Base-by-base conservation (phyloP, 2,329 filamentous ascomycete genomes). In the Westerdykella aurantiaca region DNA sequence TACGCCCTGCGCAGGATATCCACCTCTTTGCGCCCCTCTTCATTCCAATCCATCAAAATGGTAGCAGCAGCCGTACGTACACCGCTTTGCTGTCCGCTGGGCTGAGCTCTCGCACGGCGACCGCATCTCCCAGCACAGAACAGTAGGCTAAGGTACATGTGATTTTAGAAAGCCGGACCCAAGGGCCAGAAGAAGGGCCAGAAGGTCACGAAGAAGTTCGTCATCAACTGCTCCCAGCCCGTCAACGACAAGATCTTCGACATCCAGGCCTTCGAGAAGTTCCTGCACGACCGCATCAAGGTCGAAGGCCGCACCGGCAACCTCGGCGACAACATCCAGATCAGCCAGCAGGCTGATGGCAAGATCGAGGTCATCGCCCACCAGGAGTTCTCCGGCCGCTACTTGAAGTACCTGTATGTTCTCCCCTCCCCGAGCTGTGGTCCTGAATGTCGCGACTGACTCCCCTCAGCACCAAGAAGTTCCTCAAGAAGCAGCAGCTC, bases 401-500 rank as follows among this genome's bases (percentile, higher is more conserved):
- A 98, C 82, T 81, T 98, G 75, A 98, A 98, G 87, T 98, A 98
- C 83, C 80, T 98, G 88, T 95, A 80, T 60, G 88, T 80, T 6
- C 16, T 21, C 11, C 6, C 21, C 25, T 5, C 17, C 29, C 35
- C 33, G 23, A 1, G 14, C 39, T 34, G 10, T 16, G 17, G 18
- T n/a, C 4, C 12, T 13, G 12, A 33, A 14, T 12, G 39, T 31
- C 42, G 38, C 17, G 13, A 31, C 51, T 60, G 41, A 60, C 31
- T 34, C n/a, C 31, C n/a, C 50, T 39, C 60, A 95, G 88, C 73
- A 98, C 93, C 74, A 98, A 98, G 88, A 98, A 98, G 83, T 98
- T 95, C 86, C 86, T 98, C 76, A 98, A 98, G 89, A 98, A 98
- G 88, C 88, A 96, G 82, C 91, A 97, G 83, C 88, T 98, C 72